Conservation (phyloP, 495 filamentous ascomycete genomes). For the Cercophora samala region DNA sequence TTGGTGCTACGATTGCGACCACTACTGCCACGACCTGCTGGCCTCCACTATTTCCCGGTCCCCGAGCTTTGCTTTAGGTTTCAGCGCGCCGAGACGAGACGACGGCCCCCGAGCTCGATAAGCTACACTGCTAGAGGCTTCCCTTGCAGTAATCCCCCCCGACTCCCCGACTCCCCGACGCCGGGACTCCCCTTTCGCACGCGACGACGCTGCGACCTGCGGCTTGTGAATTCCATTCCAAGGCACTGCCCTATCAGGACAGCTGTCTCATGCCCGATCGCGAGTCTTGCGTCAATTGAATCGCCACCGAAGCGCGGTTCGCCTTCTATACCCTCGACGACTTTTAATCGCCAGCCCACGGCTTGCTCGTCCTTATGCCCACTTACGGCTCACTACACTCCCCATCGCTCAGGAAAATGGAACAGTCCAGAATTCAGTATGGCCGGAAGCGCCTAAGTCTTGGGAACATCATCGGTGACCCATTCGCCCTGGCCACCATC, state of each 20-base stretch:
- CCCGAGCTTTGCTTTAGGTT: slow-evolving; percentile 1
- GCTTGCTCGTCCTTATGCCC: slow-evolving; percentile 55
- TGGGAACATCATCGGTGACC: slow-evolving; percentile 91
- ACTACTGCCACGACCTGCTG: neutral
- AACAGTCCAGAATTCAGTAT: slow-evolving; percentile 56
- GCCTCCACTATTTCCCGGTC: neutral
- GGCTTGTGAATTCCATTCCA: slow-evolving; percentile 6
- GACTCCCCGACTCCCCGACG: neutral
- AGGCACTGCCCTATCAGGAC: slow-evolving; percentile 18
- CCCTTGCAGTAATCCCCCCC: neutral
- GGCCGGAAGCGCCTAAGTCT: slow-evolving; percentile 62
- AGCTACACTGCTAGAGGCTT: neutral
- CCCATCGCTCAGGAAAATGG: slow-evolving; percentile 81
- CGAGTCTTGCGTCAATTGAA: slow-evolving; percentile 27
- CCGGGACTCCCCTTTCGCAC: neutral
- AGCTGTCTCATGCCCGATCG: slow-evolving; percentile 20
- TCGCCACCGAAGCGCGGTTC: slow-evolving; percentile 27
- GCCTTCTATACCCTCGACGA: neutral
- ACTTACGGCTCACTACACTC: slow-evolving; percentile 69
- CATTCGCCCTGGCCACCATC: slow-evolving; percentile 90
- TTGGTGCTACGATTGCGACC: neutral
- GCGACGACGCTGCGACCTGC: neutral
- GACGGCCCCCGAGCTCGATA: neutral
- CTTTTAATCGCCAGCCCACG: slow-evolving; percentile 16
- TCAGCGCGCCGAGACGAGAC: neutral